A percentile compares a stretch with the other conserved stretches of the same genome.
Conservation (phyloP, 176 grass and related monocot genomes). For the Phoenix dactylifera region DNA sequence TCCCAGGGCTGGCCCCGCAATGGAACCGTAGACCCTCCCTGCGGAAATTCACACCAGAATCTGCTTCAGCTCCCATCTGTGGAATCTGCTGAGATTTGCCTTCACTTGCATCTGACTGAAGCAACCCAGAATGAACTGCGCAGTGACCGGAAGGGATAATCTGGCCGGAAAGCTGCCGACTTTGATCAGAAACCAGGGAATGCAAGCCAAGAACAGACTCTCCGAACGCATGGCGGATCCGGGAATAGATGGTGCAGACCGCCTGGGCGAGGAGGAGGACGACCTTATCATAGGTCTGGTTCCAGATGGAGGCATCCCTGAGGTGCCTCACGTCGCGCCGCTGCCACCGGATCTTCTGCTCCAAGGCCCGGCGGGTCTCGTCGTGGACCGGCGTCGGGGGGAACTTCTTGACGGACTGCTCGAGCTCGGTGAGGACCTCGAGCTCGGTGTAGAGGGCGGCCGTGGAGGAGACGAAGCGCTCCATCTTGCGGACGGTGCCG, state of each 20-base stretch:
- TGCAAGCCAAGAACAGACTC: constrained; percentile 57
- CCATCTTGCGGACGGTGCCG: constrained; percentile 65
- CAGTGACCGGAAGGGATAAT: constrained; percentile 7
- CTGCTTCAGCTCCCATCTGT: constrained; percentile 20
- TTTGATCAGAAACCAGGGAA: constrained; percentile 24
- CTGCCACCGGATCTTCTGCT: constrained; percentile 74
- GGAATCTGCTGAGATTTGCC: constrained; percentile 34
- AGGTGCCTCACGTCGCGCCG: constrained; percentile 62
- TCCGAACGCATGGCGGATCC: constrained; percentile 65
- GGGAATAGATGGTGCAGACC: constrained; percentile 58
- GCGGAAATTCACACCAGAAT: neutral
- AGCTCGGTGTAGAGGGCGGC: constrained; percentile 67
- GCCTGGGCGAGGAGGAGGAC: constrained; percentile 71
- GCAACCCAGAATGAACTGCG: constrained; percentile 26
- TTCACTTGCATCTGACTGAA: constrained; percentile 12
- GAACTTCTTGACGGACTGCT: constrained; percentile 66
- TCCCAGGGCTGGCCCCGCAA: constrained; percentile 55
- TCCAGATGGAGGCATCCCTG: constrained; percentile 77
- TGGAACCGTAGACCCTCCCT: constrained; percentile 29
- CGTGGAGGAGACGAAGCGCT: constrained; percentile 62
- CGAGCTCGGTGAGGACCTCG: constrained; percentile 62
- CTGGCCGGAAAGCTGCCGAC: constrained; percentile 30
- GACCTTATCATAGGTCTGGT: constrained; percentile 70
- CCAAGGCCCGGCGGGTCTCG: constrained; percentile 54
- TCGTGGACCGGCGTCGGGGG: constrained; percentile 28